Evolutionary conservation across 1,284 basidiomycete species (phyloP), one percentile per base, ranked within the genome.

Genomic region (Cutaneotrichosporon cutaneum): DNA sequence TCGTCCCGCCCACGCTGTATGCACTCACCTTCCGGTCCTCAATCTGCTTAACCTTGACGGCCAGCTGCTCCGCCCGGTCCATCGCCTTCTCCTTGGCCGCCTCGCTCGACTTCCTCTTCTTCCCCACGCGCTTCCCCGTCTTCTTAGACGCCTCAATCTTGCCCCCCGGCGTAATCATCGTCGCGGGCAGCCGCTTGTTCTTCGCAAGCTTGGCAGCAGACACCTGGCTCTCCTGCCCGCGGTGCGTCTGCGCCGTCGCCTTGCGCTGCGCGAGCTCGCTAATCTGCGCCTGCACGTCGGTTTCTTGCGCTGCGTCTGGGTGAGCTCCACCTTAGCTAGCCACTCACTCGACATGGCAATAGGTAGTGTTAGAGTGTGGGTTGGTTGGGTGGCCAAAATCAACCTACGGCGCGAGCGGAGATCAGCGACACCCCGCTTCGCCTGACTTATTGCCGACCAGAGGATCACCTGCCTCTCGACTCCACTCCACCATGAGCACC

Each of bases 131-230:
- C 22, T 42, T 33, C 30, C 51, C 24, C 18, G 9, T 61, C 63
- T 74, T 76, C 58, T 72, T 70, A 3, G 62, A 66, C 32, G 60
- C 42, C 61, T 72, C 67, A 30, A 77, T 63, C 4, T 62, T 48
- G 10, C 76, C 73, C 6, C 61, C 52, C 0, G 73, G 65, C n/a
- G 69, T 73, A 48, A 77, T 67, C 76, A 77, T 77, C n/a, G 76
- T 77, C 16, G 76, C 76, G 51, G 76, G 76, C 6, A 77, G 61
- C 16, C 76, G 68, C 50, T 70, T 60, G 66, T 77, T 76, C 57
- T 75, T 75, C 45, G 74, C 72, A 10, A 77, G 58, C 61, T 77
- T 77, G 35, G 69, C 35, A 1, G 76, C 70, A 24, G 69, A 64
- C 10, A 64, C 68, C 14, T 66, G 62, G 16, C 54, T 58, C 11